These are phyloP conservation scores for Suhomyces sp. DNA, from an alignment of 805 yeast species.

Conservation along the genomic window DNA sequence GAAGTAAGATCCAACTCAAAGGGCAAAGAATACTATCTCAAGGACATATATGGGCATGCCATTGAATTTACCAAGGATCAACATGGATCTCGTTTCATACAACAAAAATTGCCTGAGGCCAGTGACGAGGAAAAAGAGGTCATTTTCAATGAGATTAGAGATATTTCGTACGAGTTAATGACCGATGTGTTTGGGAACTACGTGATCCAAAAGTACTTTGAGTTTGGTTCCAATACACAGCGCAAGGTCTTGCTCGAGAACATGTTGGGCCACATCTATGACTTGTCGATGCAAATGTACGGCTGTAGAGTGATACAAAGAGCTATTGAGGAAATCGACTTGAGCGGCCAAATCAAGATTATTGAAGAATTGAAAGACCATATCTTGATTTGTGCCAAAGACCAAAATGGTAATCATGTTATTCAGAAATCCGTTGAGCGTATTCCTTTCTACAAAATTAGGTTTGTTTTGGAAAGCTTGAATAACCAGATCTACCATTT, in stretches of 20 bases:
- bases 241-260: conserved; percentile 61
- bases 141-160: conserved; percentile 80
- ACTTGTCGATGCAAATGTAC: conserved; percentile 88
- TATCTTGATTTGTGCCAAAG: conserved; percentile 61
- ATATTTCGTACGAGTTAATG: conserved; percentile 72
- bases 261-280: conserved; percentile 73
- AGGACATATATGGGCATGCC: conserved; percentile 81
- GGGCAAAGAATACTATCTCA: conserved; percentile 58
- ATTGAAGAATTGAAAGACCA: conserved; percentile 70
- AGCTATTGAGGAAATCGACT: conserved; percentile 72
- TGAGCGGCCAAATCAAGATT: conserved; percentile 63
- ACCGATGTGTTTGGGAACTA: conserved; percentile 98
- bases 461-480: conserved; percentile 71
- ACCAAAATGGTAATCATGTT: conserved; percentile 97
- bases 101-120: conserved; percentile 73
- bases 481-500: conserved; percentile 73
- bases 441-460: conserved; percentile 66
- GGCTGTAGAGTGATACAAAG: conserved; percentile 97
- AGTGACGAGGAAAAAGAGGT: conserved; percentile 68
- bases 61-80: conserved; percentile 93
- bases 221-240: conserved; percentile 71
- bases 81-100: conserved; percentile 95
- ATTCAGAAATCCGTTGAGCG: conserved; percentile 91
- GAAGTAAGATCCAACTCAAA: conserved; percentile 70
- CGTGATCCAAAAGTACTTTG: conserved; percentile 92